A percentile compares a stretch with the other conserved stretches of the same genome.
Conservation (phyloP, 176 grass and related monocot genomes). For the Typha latifolia region DNA sequence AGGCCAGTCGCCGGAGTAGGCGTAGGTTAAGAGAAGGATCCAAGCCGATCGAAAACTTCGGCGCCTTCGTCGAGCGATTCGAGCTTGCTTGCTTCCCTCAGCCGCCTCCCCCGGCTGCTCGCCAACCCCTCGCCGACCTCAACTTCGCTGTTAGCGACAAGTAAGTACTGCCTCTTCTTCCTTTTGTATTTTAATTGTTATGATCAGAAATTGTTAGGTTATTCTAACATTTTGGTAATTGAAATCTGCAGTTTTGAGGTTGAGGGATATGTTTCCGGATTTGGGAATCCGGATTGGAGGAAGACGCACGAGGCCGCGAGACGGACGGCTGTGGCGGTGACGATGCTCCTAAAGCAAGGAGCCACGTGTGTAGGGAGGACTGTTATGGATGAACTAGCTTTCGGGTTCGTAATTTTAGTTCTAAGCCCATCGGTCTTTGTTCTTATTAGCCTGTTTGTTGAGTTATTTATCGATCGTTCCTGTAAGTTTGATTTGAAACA, state of each 20-base stretch:
- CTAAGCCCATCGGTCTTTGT: slow-evolving; percentile 4
- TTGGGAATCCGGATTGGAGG: slow-evolving; percentile 96
- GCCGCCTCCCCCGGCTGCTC: slow-evolving; percentile 60
- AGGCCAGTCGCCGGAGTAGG: slow-evolving; percentile 50
- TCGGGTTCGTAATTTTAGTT: slow-evolving; percentile 44
- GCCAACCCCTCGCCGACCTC: slow-evolving; percentile 38
- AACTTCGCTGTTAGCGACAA: slow-evolving; percentile 90
- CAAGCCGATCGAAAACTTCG: slow-evolving; percentile 19
- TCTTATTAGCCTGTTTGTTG: slow-evolving; percentile 17
- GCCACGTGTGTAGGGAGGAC: slow-evolving; percentile 66
- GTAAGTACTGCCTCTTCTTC: slow-evolving; percentile 16
- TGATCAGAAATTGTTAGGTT: slow-evolving; percentile 1
- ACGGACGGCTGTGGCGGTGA: slow-evolving; percentile 46
- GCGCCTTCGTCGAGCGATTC: slow-evolving; percentile 61
- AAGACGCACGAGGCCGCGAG: slow-evolving; percentile 46
- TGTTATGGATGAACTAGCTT: slow-evolving; percentile 85
- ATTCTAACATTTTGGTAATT: slow-evolving; percentile 11
- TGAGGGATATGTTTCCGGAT: slow-evolving; percentile 70
- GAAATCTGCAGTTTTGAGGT: slow-evolving; percentile 61
- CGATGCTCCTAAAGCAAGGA: slow-evolving; percentile 63
- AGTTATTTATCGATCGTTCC: not conserved
- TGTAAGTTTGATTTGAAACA: no score
- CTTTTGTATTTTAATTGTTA: not conserved
- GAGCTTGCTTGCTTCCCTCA: slow-evolving; percentile 53
- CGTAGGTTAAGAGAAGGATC: slow-evolving; percentile 28